Percentiles rank a stretch among this genome's conserved stretches.
Conservation (phyloP, 148 eudicot species). For the Dianthus caryophyllus region DNA sequence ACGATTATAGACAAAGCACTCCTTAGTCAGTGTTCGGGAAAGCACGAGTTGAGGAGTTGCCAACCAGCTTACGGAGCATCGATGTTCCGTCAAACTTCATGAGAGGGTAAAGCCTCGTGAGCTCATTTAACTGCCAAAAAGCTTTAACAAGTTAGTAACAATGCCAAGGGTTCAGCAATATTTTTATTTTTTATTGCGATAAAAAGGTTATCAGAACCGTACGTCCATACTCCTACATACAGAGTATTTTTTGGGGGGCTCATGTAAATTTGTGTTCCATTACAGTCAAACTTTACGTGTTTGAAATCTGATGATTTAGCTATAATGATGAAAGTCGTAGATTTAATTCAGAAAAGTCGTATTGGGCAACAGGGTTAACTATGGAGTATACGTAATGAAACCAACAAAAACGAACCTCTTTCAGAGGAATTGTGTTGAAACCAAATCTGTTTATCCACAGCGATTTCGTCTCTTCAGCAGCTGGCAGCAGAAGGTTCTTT, state of each 20-base stretch:
- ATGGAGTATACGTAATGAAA: neutral
- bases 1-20: neutral
- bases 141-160: neutral
- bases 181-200: no score
- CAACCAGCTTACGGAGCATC: conserved; percentile 52
- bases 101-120: conserved; percentile 34
- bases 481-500: conserved; percentile 64
- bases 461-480: conserved; percentile 74
- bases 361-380: no score
- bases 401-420: conserved; percentile 35
- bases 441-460: conserved; percentile 75
- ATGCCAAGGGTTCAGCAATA: neutral
- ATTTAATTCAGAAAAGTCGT: no score
- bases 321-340: no score
- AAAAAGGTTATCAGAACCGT: no score
- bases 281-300: no score
- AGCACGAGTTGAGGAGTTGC: conserved; percentile 12
- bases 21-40: neutral
- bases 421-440: conserved; percentile 36
- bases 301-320: no score
- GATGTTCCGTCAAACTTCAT: conserved; percentile 75
- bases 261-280: no score
- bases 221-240: no score
- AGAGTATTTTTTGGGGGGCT: no score
- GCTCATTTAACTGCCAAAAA: conserved; percentile 46